Evolutionary conservation across 441 rosid species (phyloP), one percentile per base, ranked within the genome.

Genomic region (Eugenia klotzschiana): DNA sequence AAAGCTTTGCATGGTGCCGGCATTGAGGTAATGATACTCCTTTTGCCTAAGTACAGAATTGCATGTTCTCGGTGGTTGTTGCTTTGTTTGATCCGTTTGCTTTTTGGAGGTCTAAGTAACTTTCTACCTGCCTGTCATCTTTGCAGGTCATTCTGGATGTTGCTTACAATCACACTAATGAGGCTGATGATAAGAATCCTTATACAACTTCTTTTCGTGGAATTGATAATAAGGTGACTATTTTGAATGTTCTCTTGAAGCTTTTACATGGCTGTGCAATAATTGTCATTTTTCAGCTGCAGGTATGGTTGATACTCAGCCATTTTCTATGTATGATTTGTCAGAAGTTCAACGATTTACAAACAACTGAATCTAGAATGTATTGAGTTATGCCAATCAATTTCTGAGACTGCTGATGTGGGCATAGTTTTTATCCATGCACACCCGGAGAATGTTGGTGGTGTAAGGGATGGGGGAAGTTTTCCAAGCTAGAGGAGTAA

Each of bases 101-200:
- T 64, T 53, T 82, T 60, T 82, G 81, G 82, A 85, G 69, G 60
- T 60, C 57, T 82, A 80, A 58, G 80, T 64, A 6, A 56, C 73
- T 80, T 58, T 3, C 72, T 84, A 25, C 11, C 58, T 52, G 29
- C 56, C 87, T 82, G 80, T 72, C 83, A 81, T 84, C 64, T 85
- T 41, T 87, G 60, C 91, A 96, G 99, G 96, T 95, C 81, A 94
- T 95, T 87, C 91, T 96, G 94, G 99, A 96, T 88, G 99, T 96
- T 58, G 99, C 93, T 83, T 96, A 93, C 87, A 95, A 96, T 88
- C 99, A 96, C 86, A 94, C 99, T 80, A 96, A 96, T 88, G 99
- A 96, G 89, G 98, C 92, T 85, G 99, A 93, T 85, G 98, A 96
- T 84, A 83, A 87, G 81, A 51, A 93, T 90, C 96, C 98, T 82